Percentiles rank a stretch among this genome's conserved stretches.
Conservation (phyloP, 225 moss, liverwort and hornwort species). For the Climacium dendroides region DNA sequence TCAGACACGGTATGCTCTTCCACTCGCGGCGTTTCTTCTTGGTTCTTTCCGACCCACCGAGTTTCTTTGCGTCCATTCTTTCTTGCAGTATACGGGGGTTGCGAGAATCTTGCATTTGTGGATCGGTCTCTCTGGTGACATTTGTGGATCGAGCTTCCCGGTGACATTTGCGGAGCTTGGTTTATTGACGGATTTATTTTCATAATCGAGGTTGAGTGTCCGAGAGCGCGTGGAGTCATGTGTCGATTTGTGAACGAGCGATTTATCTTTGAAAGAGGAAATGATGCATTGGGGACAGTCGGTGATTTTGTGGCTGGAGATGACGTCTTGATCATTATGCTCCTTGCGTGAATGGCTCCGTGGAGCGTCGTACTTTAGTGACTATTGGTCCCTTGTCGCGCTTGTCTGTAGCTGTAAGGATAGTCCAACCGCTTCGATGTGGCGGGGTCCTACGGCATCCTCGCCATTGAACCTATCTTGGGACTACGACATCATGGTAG, state of each 20-base stretch:
- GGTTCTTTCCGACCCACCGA: background rate
- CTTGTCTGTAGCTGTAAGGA: background rate
- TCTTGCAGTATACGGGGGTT: background rate
- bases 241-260: background rate
- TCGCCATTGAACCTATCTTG: too few relatives aligned
- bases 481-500: too few relatives aligned
- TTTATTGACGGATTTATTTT: background rate
- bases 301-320: background rate
- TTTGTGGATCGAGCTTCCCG: background rate
- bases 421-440: background rate
- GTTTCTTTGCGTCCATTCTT: too few relatives aligned
- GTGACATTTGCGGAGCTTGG: background rate
- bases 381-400: too few relatives aligned
- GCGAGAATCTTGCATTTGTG: background rate
- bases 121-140: background rate
- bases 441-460: too few relatives aligned
- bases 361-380: too few relatives aligned
- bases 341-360: background rate
- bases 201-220: background rate
- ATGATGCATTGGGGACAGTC: background rate
- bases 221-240: background rate
- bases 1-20: constrained; percentile 14
- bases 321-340: too few relatives aligned
- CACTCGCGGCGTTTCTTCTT: too few relatives aligned
- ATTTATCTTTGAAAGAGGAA: too few relatives aligned